Conservation (phyloP, 23 red algal genomes). For the Cyanidiococcus yangmingshanensis region DNA sequence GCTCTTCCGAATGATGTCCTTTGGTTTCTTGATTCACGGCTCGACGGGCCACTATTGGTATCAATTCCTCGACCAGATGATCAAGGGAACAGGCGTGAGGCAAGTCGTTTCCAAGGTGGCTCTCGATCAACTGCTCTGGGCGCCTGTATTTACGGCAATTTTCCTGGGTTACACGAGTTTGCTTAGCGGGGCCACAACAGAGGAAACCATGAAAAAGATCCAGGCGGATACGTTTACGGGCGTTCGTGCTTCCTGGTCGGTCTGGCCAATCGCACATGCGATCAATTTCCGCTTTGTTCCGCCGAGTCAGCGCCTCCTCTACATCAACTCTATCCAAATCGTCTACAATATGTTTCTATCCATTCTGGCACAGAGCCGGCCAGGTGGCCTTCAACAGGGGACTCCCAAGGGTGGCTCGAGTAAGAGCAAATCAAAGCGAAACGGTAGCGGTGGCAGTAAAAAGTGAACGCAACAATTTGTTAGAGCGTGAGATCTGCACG, state of each 20-base stretch:
- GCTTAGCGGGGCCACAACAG: constrained; percentile 40
- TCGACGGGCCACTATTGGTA: constrained; percentile 87
- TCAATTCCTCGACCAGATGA: constrained; percentile 43
- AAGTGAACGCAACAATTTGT: not conserved
- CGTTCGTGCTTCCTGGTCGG: constrained; percentile 84
- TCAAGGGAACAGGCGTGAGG: constrained; percentile 53
- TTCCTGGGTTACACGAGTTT: constrained; percentile 69
- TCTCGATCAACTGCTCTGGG: constrained; percentile 86
- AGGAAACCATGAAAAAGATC: constrained; percentile 63
- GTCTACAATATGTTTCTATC: constrained; percentile 57
- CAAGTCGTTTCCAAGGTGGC: constrained; percentile 84
- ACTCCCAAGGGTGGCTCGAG: not conserved
- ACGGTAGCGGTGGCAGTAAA: not conserved
- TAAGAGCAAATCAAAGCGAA: not conserved
- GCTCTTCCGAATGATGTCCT: constrained; percentile 57
- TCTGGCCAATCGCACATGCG: constrained; percentile 93
- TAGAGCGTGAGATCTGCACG: too few relatives aligned
- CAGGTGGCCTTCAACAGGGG: not conserved
- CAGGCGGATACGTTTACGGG: constrained; percentile 65
- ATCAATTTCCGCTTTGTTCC: constrained; percentile 91
- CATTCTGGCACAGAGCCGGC: constrained; percentile 24
- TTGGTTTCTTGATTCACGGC: constrained; percentile 91
- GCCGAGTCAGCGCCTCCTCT: constrained; percentile 71
- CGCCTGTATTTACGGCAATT: constrained; percentile 75
- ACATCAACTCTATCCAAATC: constrained; percentile 97